A percentile compares a stretch with the other conserved stretches of the same genome.
These are phyloP conservation scores for Oryza nivara DNA, from an alignment of 176 grass and related monocot genomes.

Conservation along the genomic window DNA sequence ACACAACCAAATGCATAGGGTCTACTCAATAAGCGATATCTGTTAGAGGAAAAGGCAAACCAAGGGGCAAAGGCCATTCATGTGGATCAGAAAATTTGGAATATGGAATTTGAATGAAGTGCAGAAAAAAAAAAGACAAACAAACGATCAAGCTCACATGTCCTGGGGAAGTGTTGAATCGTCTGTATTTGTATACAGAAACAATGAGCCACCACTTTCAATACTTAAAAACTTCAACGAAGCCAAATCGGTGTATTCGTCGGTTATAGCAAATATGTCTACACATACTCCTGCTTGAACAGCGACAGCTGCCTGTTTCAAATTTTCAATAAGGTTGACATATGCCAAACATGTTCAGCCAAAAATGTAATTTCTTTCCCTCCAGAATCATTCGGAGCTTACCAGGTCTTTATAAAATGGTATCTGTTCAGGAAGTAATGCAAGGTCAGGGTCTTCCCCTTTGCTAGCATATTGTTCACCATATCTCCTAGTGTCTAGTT, in stretches of 20 bases:
- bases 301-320: conserved; percentile 87
- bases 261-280: conserved; percentile 90
- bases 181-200: conserved; percentile 81
- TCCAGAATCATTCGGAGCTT: conserved; percentile 39
- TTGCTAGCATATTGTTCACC: conserved; percentile 97
- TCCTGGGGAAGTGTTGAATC: conserved; percentile 97
- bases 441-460: conserved; percentile 77
- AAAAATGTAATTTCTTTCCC: conserved; percentile 8
- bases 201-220: conserved; percentile 95
- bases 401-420: conserved; percentile 97
- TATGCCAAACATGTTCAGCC: not conserved
- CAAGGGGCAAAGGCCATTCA: conserved; percentile 17
- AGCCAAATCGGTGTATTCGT: conserved; percentile 97
- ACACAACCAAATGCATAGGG: conserved; percentile 99
- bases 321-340: conserved; percentile 37
- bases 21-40: conserved; percentile 90
- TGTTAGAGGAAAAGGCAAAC: conserved; percentile 38
- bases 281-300: conserved; percentile 95
- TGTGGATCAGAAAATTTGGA: not conserved
- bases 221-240: conserved; percentile 96
- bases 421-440: conserved; percentile 90
- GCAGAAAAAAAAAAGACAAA: not conserved
- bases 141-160: conserved; percentile 66
- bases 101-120: conserved; percentile 29
- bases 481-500: conserved; percentile 87